Percentiles rank a stretch among this genome's conserved stretches.
Evolutionary conservation across 2,329 filamentous ascomycete genomes (phyloP).

Genomic region (Ceratocystis lukuohia): DNA sequence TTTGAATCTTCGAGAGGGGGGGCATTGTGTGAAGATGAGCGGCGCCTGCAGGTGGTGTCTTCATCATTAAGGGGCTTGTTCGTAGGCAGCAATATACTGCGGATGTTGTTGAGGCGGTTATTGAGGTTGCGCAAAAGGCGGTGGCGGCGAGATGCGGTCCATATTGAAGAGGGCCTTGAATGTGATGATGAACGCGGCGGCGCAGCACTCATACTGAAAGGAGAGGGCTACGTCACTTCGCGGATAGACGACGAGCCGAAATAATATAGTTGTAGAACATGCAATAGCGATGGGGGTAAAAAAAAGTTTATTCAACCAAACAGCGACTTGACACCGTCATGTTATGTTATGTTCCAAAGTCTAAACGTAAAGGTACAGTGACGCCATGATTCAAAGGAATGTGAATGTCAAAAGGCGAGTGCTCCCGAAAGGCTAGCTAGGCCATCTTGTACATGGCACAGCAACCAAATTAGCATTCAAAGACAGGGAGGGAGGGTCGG

Average conservation of each 20-base stretch:
- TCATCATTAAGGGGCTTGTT: not conserved
- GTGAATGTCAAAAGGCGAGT: not conserved
- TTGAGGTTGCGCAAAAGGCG: slow-evolving; percentile 14
- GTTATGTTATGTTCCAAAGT: not conserved
- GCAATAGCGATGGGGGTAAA: not conserved
- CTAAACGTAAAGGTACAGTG: not conserved
- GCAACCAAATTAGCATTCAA: not conserved
- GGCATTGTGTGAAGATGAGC: not conserved
- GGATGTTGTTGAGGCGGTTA: slow-evolving; percentile 13
- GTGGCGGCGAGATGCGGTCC: slow-evolving; percentile 17
- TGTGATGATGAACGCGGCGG: not conserved
- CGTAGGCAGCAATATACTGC: not conserved
- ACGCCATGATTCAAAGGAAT: not conserved
- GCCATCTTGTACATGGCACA: too few species aligned
- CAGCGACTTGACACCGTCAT: not conserved
- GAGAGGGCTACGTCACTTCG: too few species aligned
- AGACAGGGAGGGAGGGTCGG: not conserved
- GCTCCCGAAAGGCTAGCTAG: not conserved
- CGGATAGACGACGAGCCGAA: not conserved
- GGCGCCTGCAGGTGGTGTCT: not conserved
- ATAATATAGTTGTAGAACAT: not conserved
- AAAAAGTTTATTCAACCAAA: not conserved
- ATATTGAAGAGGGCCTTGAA: slow-evolving; percentile 6
- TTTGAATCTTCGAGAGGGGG: not conserved
- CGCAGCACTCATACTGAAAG: not conserved